Evolutionary conservation across 1,139 yeast species (phyloP).

Genomic region (Suhomyces bokatorum): DNA sequence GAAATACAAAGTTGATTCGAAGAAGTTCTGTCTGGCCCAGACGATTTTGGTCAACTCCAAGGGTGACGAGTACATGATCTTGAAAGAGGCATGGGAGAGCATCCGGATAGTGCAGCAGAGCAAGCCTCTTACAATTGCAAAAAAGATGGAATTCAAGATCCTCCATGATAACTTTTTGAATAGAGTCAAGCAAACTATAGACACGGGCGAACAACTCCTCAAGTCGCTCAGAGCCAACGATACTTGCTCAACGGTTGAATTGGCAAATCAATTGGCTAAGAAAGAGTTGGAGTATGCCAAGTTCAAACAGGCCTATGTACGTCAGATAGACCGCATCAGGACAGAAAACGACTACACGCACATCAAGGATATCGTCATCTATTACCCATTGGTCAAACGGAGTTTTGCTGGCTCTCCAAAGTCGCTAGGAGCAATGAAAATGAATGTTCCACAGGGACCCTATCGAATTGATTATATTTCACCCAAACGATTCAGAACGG

Average conservation of each 20-base stretch:
- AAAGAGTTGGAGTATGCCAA: constrained; percentile 23
- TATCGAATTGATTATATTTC: constrained; percentile 35
- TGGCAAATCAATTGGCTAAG: constrained; percentile 18
- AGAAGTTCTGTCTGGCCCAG: constrained; percentile 18
- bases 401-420: constrained; percentile 16
- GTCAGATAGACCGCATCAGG: background rate
- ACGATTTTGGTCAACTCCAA: constrained; percentile 35
- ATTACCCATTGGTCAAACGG: constrained; percentile 17
- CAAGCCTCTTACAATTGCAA: constrained; percentile 13
- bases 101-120: constrained; percentile 35
- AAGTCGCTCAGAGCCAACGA: constrained; percentile 20
- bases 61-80: constrained; percentile 46
- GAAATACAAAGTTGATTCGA: constrained; percentile 24
- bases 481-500: constrained; percentile 27
- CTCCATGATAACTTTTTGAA: constrained; percentile 29
- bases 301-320: constrained; percentile 21
- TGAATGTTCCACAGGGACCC: constrained; percentile 31
- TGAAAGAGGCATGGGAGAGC: constrained; percentile 32
- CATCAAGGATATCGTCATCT: background rate
- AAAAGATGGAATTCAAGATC: constrained; percentile 21
- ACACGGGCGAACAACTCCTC: constrained; percentile 23
- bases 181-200: constrained; percentile 31
- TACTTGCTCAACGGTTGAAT: constrained; percentile 16
- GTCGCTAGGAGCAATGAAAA: constrained; percentile 20
- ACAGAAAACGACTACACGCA: background rate